These are phyloP conservation scores for Colletotrichum sp. DNA, from an alignment of 2,329 filamentous ascomycete genomes.

Conservation along the genomic window DNA sequence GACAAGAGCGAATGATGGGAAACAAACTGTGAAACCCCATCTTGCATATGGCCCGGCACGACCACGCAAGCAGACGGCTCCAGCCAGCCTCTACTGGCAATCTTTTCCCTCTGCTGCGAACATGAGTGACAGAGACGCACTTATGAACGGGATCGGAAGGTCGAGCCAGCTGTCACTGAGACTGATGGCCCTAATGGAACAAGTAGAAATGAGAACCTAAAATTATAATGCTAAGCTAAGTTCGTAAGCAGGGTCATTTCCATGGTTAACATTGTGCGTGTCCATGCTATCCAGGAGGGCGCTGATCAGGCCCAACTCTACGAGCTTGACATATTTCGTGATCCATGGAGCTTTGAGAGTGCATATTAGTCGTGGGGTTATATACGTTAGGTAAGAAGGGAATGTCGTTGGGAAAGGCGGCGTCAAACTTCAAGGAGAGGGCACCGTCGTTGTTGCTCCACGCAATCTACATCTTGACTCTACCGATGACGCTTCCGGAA, in stretches of 20 bases:
- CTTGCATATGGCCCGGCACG: not conserved
- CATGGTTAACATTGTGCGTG: not conserved
- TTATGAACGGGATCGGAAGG: fast-evolving
- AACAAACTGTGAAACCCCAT: not conserved
- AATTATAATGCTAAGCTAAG: not conserved
- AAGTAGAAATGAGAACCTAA: not conserved
- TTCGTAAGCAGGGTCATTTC: not conserved
- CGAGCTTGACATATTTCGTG: not conserved
- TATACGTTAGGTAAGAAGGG: too few relatives aligned
- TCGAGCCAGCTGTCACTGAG: not conserved
- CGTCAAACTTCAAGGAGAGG: too few relatives aligned
- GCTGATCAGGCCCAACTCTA: not conserved
- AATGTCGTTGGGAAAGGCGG: too few relatives aligned
- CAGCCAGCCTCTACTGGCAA: not conserved
- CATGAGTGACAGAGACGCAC: not conserved
- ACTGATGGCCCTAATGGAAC: not conserved
- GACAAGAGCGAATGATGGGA: fast-evolving
- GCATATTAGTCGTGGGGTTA: too few relatives aligned
- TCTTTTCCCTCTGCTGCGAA: not conserved
- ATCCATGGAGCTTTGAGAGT: too few relatives aligned
- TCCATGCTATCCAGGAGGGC: not conserved
- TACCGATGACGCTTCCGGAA: too few relatives aligned
- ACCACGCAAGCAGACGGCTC: not conserved
- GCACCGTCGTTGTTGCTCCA: too few relatives aligned
- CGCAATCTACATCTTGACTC: too few relatives aligned